Conservation (phyloP, 2,329 filamentous ascomycete species). For the Fusarium pseudograminearum region DNA sequence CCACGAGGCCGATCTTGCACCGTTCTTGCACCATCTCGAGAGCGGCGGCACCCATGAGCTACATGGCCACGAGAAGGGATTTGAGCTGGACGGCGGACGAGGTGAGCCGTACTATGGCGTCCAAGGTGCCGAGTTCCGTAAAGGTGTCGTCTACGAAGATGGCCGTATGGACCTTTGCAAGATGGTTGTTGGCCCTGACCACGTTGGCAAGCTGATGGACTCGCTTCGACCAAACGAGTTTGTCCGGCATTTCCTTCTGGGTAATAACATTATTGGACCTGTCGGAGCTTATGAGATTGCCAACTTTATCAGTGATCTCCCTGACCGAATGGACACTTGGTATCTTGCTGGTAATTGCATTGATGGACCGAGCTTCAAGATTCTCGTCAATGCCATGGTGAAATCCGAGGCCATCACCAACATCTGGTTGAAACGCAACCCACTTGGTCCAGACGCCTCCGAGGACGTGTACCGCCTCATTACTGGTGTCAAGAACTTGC, state of each 20-base stretch:
- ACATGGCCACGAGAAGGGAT: conserved; percentile 41
- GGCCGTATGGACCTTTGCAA: conserved; percentile 67
- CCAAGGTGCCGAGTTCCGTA: conserved; percentile 53
- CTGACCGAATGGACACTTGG: conserved; percentile 65
- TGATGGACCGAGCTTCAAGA: conserved; percentile 55
- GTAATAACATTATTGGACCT: conserved; percentile 67
- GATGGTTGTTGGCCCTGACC: conserved; percentile 64
- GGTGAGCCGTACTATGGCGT: conserved; percentile 54
- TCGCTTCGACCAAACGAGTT: conserved; percentile 61
- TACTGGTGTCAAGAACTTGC: conserved; percentile 56
- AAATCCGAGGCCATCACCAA: conserved; percentile 59
- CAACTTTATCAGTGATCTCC: conserved; percentile 59
- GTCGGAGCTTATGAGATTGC: conserved; percentile 60
- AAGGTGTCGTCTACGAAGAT: conserved; percentile 62
- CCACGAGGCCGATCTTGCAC: conserved; percentile 49
- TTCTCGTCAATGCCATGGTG: conserved; percentile 60
- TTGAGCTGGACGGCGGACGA: conserved; percentile 51
- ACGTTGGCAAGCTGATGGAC: conserved; percentile 63
- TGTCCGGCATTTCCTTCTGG: conserved; percentile 64
- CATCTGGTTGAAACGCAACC: conserved; percentile 67
- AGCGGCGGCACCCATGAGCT: conserved; percentile 49
- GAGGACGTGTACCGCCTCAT: conserved; percentile 59
- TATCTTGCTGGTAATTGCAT: conserved; percentile 68
- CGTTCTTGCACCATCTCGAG: conserved; percentile 52
- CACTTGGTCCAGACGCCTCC: conserved; percentile 56